phyloP scores from a whole-genome alignment of 2,329 filamentous ascomycete species.

The Cercospora sp. region DNA sequence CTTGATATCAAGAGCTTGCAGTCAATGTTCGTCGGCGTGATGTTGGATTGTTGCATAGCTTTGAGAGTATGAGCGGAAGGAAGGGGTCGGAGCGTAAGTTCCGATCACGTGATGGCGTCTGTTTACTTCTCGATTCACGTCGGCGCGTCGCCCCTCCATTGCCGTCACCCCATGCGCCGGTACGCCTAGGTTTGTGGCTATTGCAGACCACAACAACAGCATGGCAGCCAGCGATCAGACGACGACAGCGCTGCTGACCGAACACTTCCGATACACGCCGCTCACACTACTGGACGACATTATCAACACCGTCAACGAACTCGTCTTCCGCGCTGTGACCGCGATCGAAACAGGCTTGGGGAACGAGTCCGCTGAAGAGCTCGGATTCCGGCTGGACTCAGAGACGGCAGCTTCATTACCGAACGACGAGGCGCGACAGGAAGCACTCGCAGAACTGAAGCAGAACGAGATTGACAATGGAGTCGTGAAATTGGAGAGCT shows the following conservation, averaged over 20 bases:
- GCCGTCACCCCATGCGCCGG: background rate
- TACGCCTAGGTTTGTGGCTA: background rate
- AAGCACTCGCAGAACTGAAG: conserved; percentile 39
- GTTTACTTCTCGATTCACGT: conserved; percentile 6
- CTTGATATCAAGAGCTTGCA: too few species aligned
- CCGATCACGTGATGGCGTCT: background rate
- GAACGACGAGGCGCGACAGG: conserved; percentile 33
- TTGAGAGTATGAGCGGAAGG: background rate
- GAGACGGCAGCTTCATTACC: conserved; percentile 17
- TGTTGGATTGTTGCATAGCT: too few species aligned
- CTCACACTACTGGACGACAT: conserved; percentile 94
- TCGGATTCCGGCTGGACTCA: conserved; percentile 65
- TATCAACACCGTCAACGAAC: conserved; percentile 92
- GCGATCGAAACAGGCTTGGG: conserved; percentile 82
- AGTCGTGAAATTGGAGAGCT: conserved; percentile 51
- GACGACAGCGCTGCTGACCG: conserved; percentile 71
- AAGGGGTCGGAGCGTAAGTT: background rate
- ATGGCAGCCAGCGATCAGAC: conserved; percentile 50
- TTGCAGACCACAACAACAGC: background rate
- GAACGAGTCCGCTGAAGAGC: conserved; percentile 67
- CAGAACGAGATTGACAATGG: conserved; percentile 75
- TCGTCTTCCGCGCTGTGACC: conserved; percentile 85
- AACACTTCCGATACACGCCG: conserved; percentile 93
- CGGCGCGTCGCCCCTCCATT: background rate
- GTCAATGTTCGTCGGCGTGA: too few species aligned